phyloP scores from a whole-genome alignment of 2,329 filamentous ascomycete genomes.

The Arthrobotrys sphaeroides region DNA sequence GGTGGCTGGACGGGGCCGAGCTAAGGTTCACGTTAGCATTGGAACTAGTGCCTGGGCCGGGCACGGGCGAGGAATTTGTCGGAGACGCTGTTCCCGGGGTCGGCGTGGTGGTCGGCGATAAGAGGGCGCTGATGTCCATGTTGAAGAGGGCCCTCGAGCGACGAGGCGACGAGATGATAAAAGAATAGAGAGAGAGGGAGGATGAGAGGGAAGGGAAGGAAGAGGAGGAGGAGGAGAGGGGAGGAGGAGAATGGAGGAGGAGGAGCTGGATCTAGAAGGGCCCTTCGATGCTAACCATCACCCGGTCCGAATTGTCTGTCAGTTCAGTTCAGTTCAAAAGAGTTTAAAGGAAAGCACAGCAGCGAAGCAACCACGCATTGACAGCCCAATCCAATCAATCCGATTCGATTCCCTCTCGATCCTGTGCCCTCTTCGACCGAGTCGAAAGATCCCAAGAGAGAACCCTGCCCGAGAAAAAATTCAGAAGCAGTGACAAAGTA shows the following conservation, averaged over 20 bases:
- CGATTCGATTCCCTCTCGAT: no score
- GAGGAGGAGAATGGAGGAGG: neutral
- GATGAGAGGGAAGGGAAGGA: neutral
- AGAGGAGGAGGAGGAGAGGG: neutral
- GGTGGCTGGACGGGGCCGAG: neutral
- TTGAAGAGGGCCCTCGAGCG: constrained; percentile 10
- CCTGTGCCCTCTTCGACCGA: no score
- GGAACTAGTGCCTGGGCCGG: constrained; percentile 30
- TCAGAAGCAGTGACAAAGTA: neutral
- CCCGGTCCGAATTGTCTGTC: no score
- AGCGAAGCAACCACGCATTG: no score
- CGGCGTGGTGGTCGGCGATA: constrained; percentile 53
- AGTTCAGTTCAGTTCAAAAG: no score
- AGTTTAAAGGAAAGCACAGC: no score
- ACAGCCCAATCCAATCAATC: no score
- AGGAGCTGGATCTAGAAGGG: neutral
- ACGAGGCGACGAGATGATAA: neutral
- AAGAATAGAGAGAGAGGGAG: neutral
- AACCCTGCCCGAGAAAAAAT: neutral
- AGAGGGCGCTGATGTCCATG: constrained; percentile 52
- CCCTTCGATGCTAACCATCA: neutral
- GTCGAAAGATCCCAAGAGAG: neutral
- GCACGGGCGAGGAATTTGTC: constrained; percentile 52
- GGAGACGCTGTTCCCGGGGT: constrained; percentile 51
- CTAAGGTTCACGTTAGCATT: no score